These are phyloP conservation scores for Liriodendron chinense DNA, from an alignment of 164 flowering plant genomes.

Conservation along the genomic window DNA sequence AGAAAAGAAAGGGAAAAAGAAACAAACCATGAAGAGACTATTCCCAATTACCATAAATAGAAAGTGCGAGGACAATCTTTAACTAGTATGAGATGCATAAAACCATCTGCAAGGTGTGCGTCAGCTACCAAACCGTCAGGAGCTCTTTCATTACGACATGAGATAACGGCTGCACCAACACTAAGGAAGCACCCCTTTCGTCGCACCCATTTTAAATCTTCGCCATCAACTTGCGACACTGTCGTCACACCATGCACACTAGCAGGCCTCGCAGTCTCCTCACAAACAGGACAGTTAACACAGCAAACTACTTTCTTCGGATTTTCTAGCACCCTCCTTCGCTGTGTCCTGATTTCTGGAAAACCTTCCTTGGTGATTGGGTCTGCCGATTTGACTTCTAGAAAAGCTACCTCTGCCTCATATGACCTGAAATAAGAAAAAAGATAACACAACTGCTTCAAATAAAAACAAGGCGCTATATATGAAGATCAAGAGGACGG, in stretches of 20 bases:
- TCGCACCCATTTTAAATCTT: slow-evolving; percentile 54
- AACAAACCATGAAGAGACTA: too few species aligned
- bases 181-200: slow-evolving; percentile 80
- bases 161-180: slow-evolving; percentile 87
- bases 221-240: slow-evolving; percentile 15
- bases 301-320: slow-evolving; percentile 56
- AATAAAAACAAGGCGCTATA: background rate
- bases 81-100: slow-evolving; percentile 72
- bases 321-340: slow-evolving; percentile 23
- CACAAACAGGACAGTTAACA: slow-evolving; percentile 54
- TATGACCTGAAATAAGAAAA: slow-evolving; percentile 53
- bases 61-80: slow-evolving; percentile 79
- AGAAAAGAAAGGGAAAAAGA: background rate
- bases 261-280: slow-evolving; percentile 12
- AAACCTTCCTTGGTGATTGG: slow-evolving; percentile 22
- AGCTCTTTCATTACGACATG: slow-evolving; percentile 87
- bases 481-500: background rate
- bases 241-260: slow-evolving; percentile 13
- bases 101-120: slow-evolving; percentile 97
- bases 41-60: slow-evolving; percentile 63
- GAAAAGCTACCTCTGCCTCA: slow-evolving; percentile 74
- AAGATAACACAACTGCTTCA: background rate
- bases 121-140: slow-evolving; percentile 96
- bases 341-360: slow-evolving; percentile 12
- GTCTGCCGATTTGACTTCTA: slow-evolving; percentile 44